These are phyloP conservation scores for Coemansia umbellata DNA, from an alignment of 192 early-diverging fungal genomes.

Conservation along the genomic window DNA sequence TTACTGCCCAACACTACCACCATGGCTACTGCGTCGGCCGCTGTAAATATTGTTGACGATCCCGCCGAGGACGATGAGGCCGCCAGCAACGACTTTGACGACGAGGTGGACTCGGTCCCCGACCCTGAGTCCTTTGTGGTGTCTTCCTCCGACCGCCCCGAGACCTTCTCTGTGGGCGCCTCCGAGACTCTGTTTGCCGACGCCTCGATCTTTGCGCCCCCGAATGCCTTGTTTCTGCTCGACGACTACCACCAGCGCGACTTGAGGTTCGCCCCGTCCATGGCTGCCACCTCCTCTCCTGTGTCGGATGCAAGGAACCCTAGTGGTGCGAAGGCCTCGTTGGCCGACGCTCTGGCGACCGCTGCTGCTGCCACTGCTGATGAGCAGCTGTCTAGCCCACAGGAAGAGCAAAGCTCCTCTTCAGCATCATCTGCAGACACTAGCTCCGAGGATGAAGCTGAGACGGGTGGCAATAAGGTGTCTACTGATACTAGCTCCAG, in stretches of 20 bases:
- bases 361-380: constrained; percentile 7
- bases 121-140: constrained; percentile 52
- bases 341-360: constrained; percentile 17
- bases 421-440: neutral
- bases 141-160: constrained; percentile 36
- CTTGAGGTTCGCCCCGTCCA: too few relatives aligned
- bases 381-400: neutral
- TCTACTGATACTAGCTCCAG: neutral
- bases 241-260: constrained; percentile 26
- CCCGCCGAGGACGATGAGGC: constrained; percentile 12
- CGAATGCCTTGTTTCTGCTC: constrained; percentile 35
- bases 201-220: constrained; percentile 43
- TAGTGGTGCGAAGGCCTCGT: constrained; percentile 5
- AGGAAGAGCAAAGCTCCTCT: neutral
- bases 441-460: neutral
- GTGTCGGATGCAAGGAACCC: neutral
- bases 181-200: constrained; percentile 43
- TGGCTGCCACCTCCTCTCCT: constrained; percentile 1
- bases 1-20: too few relatives aligned
- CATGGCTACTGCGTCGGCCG: constrained; percentile 8
- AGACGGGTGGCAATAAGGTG: neutral
- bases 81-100: constrained; percentile 24
- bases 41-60: constrained; percentile 16
- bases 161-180: constrained; percentile 38
- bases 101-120: constrained; percentile 39